phyloP scores from a whole-genome alignment of 2,329 filamentous ascomycete species.

The Colletotrichum zoysiae region DNA sequence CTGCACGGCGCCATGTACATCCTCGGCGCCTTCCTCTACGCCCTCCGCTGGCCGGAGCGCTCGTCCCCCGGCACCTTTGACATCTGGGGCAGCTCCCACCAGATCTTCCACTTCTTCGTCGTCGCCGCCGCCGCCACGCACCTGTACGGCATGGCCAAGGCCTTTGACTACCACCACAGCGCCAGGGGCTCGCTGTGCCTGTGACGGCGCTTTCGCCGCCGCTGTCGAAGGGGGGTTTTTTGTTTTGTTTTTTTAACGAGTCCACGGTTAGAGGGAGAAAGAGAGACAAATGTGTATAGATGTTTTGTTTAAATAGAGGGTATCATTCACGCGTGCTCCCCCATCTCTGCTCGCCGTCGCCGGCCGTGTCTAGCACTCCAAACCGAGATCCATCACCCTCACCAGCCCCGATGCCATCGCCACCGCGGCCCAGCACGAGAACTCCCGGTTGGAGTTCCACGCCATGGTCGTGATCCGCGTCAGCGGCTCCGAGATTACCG shows the following conservation, averaged over 20 bases:
- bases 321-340: conserved; percentile 16
- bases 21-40: conserved; percentile 86
- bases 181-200: conserved; percentile 65
- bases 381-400: conserved; percentile 74
- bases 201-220: neutral
- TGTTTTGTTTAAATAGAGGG: conserved; percentile 30
- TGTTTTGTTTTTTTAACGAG: neutral
- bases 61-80: conserved; percentile 84
- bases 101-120: conserved; percentile 94
- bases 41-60: conserved; percentile 86
- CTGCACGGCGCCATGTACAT: conserved; percentile 88
- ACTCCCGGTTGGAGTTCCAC: conserved; percentile 78
- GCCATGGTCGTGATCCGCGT: conserved; percentile 72
- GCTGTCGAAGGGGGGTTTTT: neutral
- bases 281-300: conserved; percentile 24
- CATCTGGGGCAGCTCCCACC: conserved; percentile 93
- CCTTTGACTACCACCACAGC: conserved; percentile 87
- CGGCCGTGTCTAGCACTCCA: conserved; percentile 50
- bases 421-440: conserved; percentile 75
- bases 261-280: neutral
- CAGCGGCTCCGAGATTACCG: conserved; percentile 70
- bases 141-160: conserved; percentile 82
- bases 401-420: conserved; percentile 76
- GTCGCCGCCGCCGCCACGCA: conserved; percentile 85
- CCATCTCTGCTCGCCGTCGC: neutral